Base-by-base conservation (phyloP, 208 protist species). In the Jaenimonas drosophilae region DNA sequence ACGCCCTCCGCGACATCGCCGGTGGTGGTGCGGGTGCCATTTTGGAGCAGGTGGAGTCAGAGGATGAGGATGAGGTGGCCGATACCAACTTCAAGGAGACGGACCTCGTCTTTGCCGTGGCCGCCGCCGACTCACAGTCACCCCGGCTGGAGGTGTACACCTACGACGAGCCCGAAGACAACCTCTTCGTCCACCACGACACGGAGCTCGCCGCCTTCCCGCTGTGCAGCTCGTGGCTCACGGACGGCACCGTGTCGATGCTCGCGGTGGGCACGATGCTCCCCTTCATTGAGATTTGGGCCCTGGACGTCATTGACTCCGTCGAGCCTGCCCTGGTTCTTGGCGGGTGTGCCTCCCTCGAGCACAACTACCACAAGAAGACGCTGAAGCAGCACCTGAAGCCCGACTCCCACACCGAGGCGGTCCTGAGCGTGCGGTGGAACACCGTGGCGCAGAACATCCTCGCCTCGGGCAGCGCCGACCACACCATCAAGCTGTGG, bases 261-360 rank as follows among this genome's bases (percentile, higher is more conserved):
- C 61, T 94, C 12, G 97, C 96, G 9, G 73, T 98, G n/a, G 96
- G 95, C 48, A 98, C 95, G 6, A 98, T 98, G 74, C 68, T 91
- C 20, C 94, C 95, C n/a, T 80, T 84, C 21, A 96, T 99, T 48
- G 96, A 99, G 51, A 63, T 99, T 14, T 99, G 96, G 96, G 81
- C 97, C 41, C 70, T 98, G 12, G 97, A 99, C 65, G 75, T 98
- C 12, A 86, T 98, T 25, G 96, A 98, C 59, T 73, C 89, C 14
- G 70, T 97, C 17, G 73, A 92, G 52, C 96, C 97, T n/a, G 70
- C 79, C 3, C 49, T 66, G n/a, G 60, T 87, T 3, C 76, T 99
- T 9, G 96, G 95, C 30, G 77, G 83, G 21, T 88, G 76, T 51
- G 71, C 66, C 44, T 51, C 63, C 23, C 43, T 49, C 49, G 59